phyloP scores from a whole-genome alignment of 2,329 filamentous ascomycete genomes.

The Pseudogymnoascus sp. region DNA sequence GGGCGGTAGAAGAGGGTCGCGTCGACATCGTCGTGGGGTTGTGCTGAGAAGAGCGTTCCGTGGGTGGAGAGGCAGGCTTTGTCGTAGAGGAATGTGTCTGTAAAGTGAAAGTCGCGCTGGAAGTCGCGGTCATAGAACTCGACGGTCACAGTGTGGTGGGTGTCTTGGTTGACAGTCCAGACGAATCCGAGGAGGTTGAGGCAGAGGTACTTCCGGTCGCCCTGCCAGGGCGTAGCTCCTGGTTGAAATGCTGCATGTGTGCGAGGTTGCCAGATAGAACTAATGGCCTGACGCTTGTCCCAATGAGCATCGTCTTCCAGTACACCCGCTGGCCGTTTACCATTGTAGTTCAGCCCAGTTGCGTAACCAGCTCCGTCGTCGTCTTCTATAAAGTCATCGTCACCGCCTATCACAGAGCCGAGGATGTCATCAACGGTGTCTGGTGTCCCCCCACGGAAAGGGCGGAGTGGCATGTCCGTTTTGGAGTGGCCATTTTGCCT shows the following conservation, averaged over 20 bases:
- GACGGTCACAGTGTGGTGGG: slow-evolving; percentile 85
- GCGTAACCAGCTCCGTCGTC: slow-evolving; percentile 92
- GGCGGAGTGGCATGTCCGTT: slow-evolving; percentile 39
- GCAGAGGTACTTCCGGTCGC: slow-evolving; percentile 86
- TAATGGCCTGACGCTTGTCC: slow-evolving; percentile 33
- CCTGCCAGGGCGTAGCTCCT: slow-evolving; percentile 90
- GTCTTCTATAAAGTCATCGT: slow-evolving; percentile 79
- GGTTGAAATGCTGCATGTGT: slow-evolving; percentile 85
- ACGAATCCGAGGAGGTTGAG: slow-evolving; percentile 90
- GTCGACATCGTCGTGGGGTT: slow-evolving; percentile 53
- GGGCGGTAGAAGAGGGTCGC: slow-evolving; percentile 92
- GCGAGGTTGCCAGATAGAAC: slow-evolving; percentile 40
- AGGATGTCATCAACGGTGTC: slow-evolving; percentile 82
- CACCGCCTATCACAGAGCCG: slow-evolving; percentile 45
- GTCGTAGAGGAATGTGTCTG: slow-evolving; percentile 90
- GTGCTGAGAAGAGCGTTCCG: slow-evolving; percentile 78
- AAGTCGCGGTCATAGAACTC: slow-evolving; percentile 95
- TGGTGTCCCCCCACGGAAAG: slow-evolving; percentile 51
- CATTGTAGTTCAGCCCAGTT: slow-evolving; percentile 49
- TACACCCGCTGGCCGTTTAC: slow-evolving; percentile 49
- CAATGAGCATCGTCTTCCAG: slow-evolving; percentile 29
- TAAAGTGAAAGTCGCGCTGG: slow-evolving; percentile 94
- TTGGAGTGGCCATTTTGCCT: slow-evolving; percentile 44
- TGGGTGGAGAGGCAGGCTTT: slow-evolving; percentile 86
- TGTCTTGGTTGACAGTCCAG: slow-evolving; percentile 95